Evolutionary conservation across 306 rosid species (phyloP), one percentile per base, ranked within the genome.

Genomic region (Parietaria judaica): DNA sequence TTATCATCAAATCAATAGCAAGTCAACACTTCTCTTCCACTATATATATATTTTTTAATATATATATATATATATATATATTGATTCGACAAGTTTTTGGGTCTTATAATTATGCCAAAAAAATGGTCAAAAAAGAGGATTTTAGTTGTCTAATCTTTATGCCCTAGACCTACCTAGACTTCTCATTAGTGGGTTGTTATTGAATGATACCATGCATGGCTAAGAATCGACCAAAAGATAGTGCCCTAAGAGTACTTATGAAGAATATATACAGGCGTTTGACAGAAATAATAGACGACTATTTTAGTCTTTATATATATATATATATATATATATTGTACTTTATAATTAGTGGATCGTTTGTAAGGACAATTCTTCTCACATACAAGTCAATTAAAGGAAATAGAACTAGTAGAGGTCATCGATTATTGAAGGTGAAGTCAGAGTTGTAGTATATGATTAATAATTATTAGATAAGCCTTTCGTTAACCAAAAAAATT

Each of bases 1-100:
- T 50, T 51, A 1, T 35, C 36, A 36, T 14, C 11, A 36, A 51
- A 51, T 52, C 58, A 15, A 37, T 17, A 17, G 14, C n/a, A 51
- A 64, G 68, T 64, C 51, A 52, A 7, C 59, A 51, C 15, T 36
- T 51, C 16, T 16, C 68, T 36, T 36, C 48, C 51, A 62, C 49
- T 6, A 62, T 7, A 6, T 12, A 23, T 23, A 23, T 23, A 23
- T 23, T 0, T 23, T 0, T 23, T 0, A 0, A 23, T 23, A 23
- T 23, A 23, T 23, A 23, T 23, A 23, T 23, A 23, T 23, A 23
- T 23, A 23, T 0, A 47, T 31, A 62, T 14, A 14, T 11, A 64
- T 2, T 64, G 46, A 3, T 36, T 51, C 17, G 45, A 49, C 12
- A 8, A 51, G 11, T 37, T 37, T 34, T 44, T 48, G 46, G 31